Base-by-base conservation (phyloP, 2,329 filamentous ascomycete genomes). In the Madurella mycetomatis region DNA sequence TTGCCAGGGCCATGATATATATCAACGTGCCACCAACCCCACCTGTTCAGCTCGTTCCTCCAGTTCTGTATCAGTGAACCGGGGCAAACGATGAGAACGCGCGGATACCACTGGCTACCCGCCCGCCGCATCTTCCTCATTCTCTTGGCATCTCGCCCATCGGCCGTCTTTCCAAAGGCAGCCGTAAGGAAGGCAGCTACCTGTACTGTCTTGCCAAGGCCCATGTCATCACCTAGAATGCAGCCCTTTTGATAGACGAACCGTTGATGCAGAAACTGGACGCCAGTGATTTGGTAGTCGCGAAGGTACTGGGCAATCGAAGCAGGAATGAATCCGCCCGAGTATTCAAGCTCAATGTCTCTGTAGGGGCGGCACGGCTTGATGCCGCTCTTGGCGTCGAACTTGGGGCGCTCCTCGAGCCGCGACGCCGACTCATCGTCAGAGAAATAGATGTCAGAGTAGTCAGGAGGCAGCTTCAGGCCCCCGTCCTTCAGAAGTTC, bases 161-260 rank as follows among this genome's bases (percentile, higher is more conserved):
- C 92, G 1, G 86, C 92, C 1, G 88, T 95, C 72, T 99, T 99
- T 8, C 94, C 94, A 67, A 96, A 99, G 0, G 91, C 92, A 1
- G 85, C 90, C 0, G 90, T 89, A 18, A 99, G 75, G 61, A 99
- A 97, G 0, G 92, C 88, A 54, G 91, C 94, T 25, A 99, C 90
- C 69, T 99, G 94, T 2, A 99, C 90, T 0, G 94, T 99, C 71
- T 99, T 99, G 0, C 94, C 94, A 32, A 99, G 72, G 17, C 94
- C 94, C 94, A 99, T 99, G 65, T 99, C 94, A 66, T 99, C 94
- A 2, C 92, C 92, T 0, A 99, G 78, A 18, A 99, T 88, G 1
- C 88, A 90, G 1, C 94, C 94, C 62, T 86, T 87, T 66, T 99
- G 94, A 61, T 90, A 92, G 4, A 96, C 87, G 66, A 97, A 97